phyloP scores from a whole-genome alignment of 2,329 filamentous ascomycete genomes.

The Lomentospora prolificans region DNA sequence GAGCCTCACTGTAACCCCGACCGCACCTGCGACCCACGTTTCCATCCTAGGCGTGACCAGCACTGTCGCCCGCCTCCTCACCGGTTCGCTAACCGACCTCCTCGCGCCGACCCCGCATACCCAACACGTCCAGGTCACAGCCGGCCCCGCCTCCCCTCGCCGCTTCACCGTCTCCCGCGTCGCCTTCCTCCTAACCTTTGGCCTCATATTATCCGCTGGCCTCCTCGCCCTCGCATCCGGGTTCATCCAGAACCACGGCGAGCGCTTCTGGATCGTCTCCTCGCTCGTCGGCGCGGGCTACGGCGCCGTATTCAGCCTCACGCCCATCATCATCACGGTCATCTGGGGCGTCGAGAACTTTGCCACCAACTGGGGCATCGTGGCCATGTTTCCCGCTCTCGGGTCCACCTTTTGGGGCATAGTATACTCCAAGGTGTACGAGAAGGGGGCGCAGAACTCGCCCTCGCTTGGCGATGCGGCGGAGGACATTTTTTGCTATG shows the following conservation, averaged over 20 bases:
- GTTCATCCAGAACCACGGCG: conserved; percentile 59
- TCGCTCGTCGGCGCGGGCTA: conserved; percentile 83
- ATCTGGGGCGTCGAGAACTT: conserved; percentile 99
- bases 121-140: conserved; percentile 40
- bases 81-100: conserved; percentile 79
- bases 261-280: conserved; percentile 79
- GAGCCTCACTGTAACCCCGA: conserved; percentile 21
- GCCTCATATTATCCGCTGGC: conserved; percentile 62
- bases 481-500: conserved; percentile 63
- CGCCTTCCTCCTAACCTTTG: conserved; percentile 67
- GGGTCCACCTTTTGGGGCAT: conserved; percentile 86
- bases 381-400: conserved; percentile 81
- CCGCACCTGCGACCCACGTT: conserved; percentile 76
- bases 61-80: conserved; percentile 80
- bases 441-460: conserved; percentile 48
- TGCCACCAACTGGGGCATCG: conserved; percentile 93
- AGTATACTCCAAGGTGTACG: conserved; percentile 76
- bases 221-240: conserved; percentile 72
- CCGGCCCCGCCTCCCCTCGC: conserved; percentile 17
- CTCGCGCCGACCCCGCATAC: conserved; percentile 61
- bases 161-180: conserved; percentile 64
- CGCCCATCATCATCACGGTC: conserved; percentile 87
- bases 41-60: conserved; percentile 86
- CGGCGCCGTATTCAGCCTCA: conserved; percentile 80
- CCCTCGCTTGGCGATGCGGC: conserved; percentile 22